Evolutionary conservation across 2,329 filamentous ascomycete species (phyloP), one percentile per base, ranked within the genome.

Genomic region (Monosporascus sp.): DNA sequence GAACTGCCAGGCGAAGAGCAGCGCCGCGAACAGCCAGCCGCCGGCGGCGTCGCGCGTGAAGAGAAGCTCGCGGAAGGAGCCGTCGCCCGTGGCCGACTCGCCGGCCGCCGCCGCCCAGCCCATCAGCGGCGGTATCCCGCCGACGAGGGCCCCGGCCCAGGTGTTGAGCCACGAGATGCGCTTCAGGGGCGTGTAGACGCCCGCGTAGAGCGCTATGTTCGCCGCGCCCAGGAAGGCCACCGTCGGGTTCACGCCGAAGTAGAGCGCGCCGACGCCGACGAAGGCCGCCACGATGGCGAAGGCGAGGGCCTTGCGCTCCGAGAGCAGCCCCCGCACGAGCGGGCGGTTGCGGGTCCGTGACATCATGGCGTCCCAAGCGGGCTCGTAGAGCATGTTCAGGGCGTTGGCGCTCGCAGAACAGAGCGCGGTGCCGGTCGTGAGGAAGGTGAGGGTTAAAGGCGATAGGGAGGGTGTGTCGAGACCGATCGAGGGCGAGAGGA

Each of bases 381-480:
- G 89, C 72, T 99, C 94, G 72, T 97, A 91, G 54, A 97, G 84
- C 94, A 99, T 99, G 72, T 99, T 99, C 60, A 97, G 78, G 2
- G 94, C 84, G 69, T 99, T 99, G 44, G 94, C 94, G 55, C 88
- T 90, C 44, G 92, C 91, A n/a, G 85, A 89, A 69, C 90, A 94
- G 20, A 97, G 79, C 5, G 92, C 85, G 0, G 94, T 97, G 55
- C 94, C 93, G 4, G 84, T 84, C 0, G 93, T 96, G 50, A 99
- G 84, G 76, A 96, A 97, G 50, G 95, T 79, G 18, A 97, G 86
- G 8, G 94, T 99, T 51, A 97, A 78, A 2, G 94, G 91, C 56
- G 89, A 95, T 45, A 97, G 81, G 18, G 91, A 94, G 1, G 94
- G 91, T 6, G 87, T 88, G 48, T 78, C 78, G 50, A 78, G 75